Conservation (phyloP, 2,329 filamentous ascomycete species). For the Fusarium sp. region DNA sequence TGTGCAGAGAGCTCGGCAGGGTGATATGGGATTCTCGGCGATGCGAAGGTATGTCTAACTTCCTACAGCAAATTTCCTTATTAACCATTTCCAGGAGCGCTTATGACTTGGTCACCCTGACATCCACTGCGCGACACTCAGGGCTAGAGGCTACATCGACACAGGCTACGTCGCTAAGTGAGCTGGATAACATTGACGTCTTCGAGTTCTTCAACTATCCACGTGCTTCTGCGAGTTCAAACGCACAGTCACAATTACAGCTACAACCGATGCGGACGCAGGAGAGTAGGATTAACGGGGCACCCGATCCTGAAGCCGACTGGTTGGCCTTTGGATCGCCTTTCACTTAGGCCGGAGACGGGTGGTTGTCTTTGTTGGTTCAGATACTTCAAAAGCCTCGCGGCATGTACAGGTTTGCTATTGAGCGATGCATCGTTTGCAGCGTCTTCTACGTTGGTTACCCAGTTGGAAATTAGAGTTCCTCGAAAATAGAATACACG, state of each 20-base stretch:
- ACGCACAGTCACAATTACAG: conserved; percentile 33
- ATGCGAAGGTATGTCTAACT: conserved; percentile 53
- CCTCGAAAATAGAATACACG: neutral
- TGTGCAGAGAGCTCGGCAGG: conserved; percentile 52
- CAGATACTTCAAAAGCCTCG: conserved; percentile 8
- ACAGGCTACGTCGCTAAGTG: conserved; percentile 53
- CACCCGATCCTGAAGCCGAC: conserved; percentile 32
- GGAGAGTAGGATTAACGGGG: conserved; percentile 13
- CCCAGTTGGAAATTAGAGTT: no score
- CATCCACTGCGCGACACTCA: conserved; percentile 51
- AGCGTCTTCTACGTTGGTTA: neutral
- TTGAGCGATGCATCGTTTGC: neutral
- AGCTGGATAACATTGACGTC: conserved; percentile 58
- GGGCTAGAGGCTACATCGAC: conserved; percentile 55
- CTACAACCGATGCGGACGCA: conserved; percentile 9
- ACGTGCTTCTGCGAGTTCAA: conserved; percentile 42
- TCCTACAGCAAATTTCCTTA: accelerated
- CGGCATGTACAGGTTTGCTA: neutral
- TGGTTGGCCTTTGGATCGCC: conserved; percentile 36
- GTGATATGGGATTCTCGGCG: conserved; percentile 52
- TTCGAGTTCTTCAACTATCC: conserved; percentile 61
- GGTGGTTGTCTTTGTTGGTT: neutral
- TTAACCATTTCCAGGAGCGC: conserved; percentile 50
- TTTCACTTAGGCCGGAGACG: neutral
- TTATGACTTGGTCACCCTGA: conserved; percentile 54